Evolutionary conservation across 169 alveolate species (phyloP), one percentile per base, ranked within the genome.

Genomic region (Plasmodium inui): DNA sequence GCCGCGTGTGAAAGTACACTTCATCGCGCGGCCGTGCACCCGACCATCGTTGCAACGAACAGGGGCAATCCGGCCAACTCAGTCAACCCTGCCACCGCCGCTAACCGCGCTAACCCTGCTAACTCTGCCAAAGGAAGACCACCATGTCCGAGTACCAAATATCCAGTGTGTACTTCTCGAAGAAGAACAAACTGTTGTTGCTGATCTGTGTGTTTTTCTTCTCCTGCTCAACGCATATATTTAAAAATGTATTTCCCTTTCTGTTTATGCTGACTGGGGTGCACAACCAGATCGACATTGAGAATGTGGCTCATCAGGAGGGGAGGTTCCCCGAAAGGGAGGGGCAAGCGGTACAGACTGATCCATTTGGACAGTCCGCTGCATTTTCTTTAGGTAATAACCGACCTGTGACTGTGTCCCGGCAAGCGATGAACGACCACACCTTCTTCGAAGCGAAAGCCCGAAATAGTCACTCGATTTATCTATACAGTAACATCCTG

Each of bases 91-190:
- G 19, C 71, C n/a, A 17, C 0, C 8, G n/a, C 17, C 10, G n/a
- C 26, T 12, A 1, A 34, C 26, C 26, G 9, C 4, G 26, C 73
- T 10, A 61, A n/a, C n/a, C n/a, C n/a, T 55, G n/a, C 26, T 12
- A 1, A 34, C 26, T 7, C 28, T n/a, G 26, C 73, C 30, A 61
- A n/a, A 5, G 14, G 37, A 5, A 61, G 32, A 67, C 22, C 26
- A 79, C 81, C 70, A 89, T 89, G 94, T 89, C 94, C 10, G 94
- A 89, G 83, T 89, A 89, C 50, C 79, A 89, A 41, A 67, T 89
- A 32, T 57, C 74, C 8, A 89, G 94, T 26, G 22, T 81, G 14
- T 89, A 89, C 22, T 89, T 89, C 71, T 89, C 94, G 14, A 19
- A 41, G 12, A 79, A 39, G 70, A 89, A 89, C 50, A 89, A 89